phyloP scores from a whole-genome alignment of 495 filamentous ascomycete species.

The Hypoxylon intermedium region DNA sequence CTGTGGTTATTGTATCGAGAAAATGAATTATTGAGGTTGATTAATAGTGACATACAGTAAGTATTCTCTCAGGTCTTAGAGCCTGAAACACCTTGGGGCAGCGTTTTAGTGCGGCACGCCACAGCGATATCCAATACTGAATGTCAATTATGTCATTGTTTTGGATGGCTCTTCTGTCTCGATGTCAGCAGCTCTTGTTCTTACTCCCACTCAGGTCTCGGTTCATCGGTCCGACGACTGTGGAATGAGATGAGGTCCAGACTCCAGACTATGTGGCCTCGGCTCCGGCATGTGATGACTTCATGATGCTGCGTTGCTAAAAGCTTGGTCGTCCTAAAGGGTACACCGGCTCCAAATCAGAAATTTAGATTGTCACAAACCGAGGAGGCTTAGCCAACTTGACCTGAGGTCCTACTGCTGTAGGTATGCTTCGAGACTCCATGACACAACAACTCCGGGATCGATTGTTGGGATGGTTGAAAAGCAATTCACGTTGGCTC shows the following conservation, averaged over 20 bases:
- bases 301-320: background rate
- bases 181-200: background rate
- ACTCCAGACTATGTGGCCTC: background rate
- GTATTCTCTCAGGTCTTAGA: background rate
- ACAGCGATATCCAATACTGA: slow-evolving; percentile 11
- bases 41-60: slow-evolving; percentile 8
- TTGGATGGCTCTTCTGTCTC: slow-evolving; percentile 3
- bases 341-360: too few relatives aligned
- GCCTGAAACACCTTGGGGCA: slow-evolving; percentile 23
- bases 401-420: too few relatives aligned
- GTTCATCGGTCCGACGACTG: slow-evolving; percentile 1
- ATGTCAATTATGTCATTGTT: slow-evolving; percentile 28
- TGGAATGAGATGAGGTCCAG: slow-evolving; percentile 7
- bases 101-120: slow-evolving; percentile 17
- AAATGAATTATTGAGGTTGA: slow-evolving; percentile 9
- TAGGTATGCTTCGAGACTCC: too few relatives aligned
- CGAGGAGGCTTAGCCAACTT: too few relatives aligned
- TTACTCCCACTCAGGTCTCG: slow-evolving; percentile 9
- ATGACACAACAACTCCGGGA: too few relatives aligned
- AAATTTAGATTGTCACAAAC: too few relatives aligned
- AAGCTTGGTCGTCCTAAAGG: too few relatives aligned
- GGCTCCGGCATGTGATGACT: slow-evolving; percentile 17
- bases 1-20: too few relatives aligned
- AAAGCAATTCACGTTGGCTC: too few relatives aligned
- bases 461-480: too few relatives aligned